A percentile compares a stretch with the other conserved stretches of the same genome.
Evolutionary conservation across 2,329 filamentous ascomycete genomes (phyloP).

Genomic region (Colletotrichum karsti): DNA sequence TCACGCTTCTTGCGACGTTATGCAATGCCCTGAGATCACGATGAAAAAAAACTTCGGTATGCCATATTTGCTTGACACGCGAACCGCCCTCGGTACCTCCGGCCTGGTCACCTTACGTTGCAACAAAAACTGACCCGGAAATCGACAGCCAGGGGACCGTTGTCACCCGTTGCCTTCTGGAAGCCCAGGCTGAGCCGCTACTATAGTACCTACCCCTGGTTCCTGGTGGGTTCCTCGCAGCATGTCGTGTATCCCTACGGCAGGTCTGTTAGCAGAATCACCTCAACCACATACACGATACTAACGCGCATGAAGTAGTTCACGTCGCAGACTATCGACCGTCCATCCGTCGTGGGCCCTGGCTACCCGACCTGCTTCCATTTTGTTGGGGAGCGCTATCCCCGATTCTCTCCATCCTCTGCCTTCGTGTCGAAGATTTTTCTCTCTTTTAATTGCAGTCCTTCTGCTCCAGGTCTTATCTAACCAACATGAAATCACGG

Average conservation of each 20-base stretch:
- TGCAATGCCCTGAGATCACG: neutral
- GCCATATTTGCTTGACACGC: neutral
- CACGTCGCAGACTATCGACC: conserved; percentile 7
- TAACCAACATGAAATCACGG: neutral
- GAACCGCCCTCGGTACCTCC: conserved; percentile 1
- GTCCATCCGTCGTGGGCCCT: conserved; percentile 14
- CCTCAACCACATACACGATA: accelerated
- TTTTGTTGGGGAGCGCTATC: conserved; percentile 29
- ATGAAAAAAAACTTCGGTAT: neutral
- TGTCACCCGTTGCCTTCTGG: conserved; percentile 15
- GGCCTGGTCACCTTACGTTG: neutral
- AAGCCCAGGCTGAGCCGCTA: conserved; percentile 14
- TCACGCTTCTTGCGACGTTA: conserved; percentile 10
- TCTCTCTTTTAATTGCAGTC: neutral
- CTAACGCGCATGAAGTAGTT: conserved; percentile 16
- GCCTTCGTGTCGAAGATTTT: conserved; percentile 11
- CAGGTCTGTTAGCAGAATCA: neutral
- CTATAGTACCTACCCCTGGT: conserved; percentile 14
- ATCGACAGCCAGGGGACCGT: neutral
- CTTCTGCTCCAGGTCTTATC: conserved; percentile 13
- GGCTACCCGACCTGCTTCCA: conserved; percentile 17
- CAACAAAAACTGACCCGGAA: neutral
- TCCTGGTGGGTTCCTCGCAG: neutral
- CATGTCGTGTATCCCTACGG: neutral
- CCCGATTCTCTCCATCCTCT: conserved; percentile 3